Percentiles rank a stretch among this genome's conserved stretches.
phyloP scores from a whole-genome alignment of 2,329 filamentous ascomycete genomes.

The Verticillium klebahnii region DNA sequence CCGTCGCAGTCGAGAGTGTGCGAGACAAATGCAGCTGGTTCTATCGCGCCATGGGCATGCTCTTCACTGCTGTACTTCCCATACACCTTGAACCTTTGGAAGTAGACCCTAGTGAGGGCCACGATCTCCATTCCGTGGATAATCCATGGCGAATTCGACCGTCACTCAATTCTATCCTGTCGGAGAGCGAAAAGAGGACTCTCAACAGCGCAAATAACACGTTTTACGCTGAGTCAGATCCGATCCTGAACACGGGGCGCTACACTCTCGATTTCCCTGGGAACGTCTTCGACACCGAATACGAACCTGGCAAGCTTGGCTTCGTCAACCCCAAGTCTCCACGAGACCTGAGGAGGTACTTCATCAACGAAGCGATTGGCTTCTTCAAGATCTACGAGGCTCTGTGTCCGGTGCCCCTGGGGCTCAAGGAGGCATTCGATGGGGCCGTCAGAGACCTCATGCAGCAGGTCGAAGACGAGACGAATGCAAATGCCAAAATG shows the following conservation, averaged over 20 bases:
- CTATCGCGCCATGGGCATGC: constrained; percentile 6
- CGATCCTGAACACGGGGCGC: neutral
- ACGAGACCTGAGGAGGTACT: neutral
- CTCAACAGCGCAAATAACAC: too few species aligned
- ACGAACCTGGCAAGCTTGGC: neutral
- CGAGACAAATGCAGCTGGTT: constrained; percentile 4
- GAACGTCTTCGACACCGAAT: neutral
- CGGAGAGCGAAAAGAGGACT: too few species aligned
- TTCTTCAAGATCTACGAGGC: neutral
- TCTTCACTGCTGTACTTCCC: constrained; percentile 4
- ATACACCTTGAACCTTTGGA: neutral
- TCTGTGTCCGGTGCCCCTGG: neutral
- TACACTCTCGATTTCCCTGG: neutral
- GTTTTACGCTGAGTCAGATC: neutral
- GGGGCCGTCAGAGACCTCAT: neutral
- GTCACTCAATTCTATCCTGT: too few species aligned
- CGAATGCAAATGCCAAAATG: neutral
- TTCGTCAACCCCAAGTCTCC: neutral
- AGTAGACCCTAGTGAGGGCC: neutral
- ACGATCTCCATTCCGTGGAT: neutral
- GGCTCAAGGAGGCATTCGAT: neutral
- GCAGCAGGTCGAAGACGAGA: neutral
- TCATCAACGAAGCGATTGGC: neutral
- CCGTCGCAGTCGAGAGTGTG: neutral
- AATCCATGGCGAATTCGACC: too few species aligned